Evolutionary conservation across 495 filamentous ascomycete genomes (phyloP), one percentile per base, ranked within the genome.

Genomic region (Penicillium subrubescens): DNA sequence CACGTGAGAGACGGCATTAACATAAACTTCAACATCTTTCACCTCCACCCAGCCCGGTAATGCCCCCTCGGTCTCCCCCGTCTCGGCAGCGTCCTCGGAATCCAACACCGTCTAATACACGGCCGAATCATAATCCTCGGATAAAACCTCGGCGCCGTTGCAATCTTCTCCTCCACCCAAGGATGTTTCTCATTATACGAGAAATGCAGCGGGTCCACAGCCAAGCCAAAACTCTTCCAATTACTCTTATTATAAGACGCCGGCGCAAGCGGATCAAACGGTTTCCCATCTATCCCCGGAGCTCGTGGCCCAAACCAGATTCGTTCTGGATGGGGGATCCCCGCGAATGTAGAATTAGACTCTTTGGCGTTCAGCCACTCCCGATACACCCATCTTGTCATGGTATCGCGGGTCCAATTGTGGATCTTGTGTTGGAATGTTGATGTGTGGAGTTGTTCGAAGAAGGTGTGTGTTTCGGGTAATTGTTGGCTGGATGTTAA

Each of bases 121-220:
- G 53, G 53, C 10, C 53, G 53, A 23, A 56, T 56, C 53, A 56
- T 56, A 8, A 56, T 56, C 6, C 53, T 17, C 0, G 53, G 53
- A 21, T 34, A 56, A 27, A 56, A 56, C n/a, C 53, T 23, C n/a
- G 53, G 53, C n/a, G 31, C 53, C 25, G 1, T 0, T 12, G 53
- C 53, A 12, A 56, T 31, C 31, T 56, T 56, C 53, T 56, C 31
- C 15, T 21, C 10, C 2, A 56, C 53, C 53, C 53, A 56, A 1
- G 53, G 53, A 21, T 56, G 53, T 8, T 56, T 56, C 19, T 14
- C 53, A 5, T 56, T 37, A 21, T 56, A 56, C n/a, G 5, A 56
- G 34, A 56, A 56, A 17, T 21, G 31, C 5, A 19, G 8, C 10
- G 27, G 3, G 14, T 56, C 31, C 31, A 27, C 25, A 1, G 31